A percentile compares a stretch with the other conserved stretches of the same genome.
Conservation (phyloP, 1,139 yeast genomes). For the Saccharomyces hybrid region DNA sequence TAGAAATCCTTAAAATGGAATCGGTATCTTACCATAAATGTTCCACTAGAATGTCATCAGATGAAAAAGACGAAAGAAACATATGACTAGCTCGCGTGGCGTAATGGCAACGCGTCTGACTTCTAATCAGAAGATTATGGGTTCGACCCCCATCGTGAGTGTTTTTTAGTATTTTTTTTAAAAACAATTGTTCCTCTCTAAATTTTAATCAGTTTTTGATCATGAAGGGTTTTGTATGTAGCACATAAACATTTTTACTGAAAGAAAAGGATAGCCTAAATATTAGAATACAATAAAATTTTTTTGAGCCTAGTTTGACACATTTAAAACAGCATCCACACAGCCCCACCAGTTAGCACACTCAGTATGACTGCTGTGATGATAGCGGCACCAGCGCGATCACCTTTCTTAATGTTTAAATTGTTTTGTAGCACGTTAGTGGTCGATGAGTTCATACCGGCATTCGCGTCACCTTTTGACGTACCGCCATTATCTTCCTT, state of each 20-base stretch:
- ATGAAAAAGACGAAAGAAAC: too few relatives aligned
- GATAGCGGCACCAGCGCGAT: conserved; percentile 80
- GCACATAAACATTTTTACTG: background rate
- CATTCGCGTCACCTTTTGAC: conserved; percentile 38
- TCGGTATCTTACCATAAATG: too few relatives aligned
- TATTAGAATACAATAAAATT: background rate
- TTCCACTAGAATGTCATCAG: too few relatives aligned
- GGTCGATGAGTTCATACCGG: conserved; percentile 36
- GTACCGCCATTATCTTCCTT: conserved; percentile 43
- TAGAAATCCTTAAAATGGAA: too few relatives aligned
- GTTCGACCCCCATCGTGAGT: conserved; percentile 56
- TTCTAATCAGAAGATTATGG: conserved; percentile 54
- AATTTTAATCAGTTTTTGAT: too few relatives aligned
- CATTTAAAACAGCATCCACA: conserved; percentile 58
- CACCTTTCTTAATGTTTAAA: conserved; percentile 49
- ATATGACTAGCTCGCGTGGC: conserved; percentile 36
- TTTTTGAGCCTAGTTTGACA: background rate
- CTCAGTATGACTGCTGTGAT: conserved; percentile 69
- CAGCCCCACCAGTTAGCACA: conserved; percentile 51
- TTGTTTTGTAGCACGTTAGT: conserved; percentile 36
- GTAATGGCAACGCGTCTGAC: conserved; percentile 59
- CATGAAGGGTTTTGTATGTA: background rate
- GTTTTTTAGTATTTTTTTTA: conserved; percentile 18
- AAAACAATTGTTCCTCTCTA: background rate
- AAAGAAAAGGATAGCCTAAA: background rate